Percentiles rank a stretch among this genome's conserved stretches.
These are phyloP conservation scores for Peronospora destructor DNA, from an alignment of 352 stramenopile genomes.

Conservation along the genomic window DNA sequence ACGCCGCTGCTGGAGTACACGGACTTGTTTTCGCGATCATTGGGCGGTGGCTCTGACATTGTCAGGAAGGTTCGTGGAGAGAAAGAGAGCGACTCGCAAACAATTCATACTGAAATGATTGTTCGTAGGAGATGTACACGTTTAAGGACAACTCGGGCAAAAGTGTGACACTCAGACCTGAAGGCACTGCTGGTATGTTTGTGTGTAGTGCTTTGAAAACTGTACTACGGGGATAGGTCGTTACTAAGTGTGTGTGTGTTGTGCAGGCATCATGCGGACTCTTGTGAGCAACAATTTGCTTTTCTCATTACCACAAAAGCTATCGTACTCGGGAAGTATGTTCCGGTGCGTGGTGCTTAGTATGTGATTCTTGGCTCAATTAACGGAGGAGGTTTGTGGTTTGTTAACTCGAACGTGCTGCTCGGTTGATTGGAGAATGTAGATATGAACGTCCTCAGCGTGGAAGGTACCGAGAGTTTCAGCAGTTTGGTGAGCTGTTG, in stretches of 20 bases:
- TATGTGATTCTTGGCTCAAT: not conserved
- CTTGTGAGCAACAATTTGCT: constrained; percentile 76
- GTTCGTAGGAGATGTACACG: constrained; percentile 83
- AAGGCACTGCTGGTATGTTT: constrained; percentile 65
- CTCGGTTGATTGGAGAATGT: not conserved
- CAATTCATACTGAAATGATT: not conserved
- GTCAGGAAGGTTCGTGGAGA: constrained; percentile 66
- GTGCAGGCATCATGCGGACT: constrained; percentile 62
- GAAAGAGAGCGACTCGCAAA: not conserved
- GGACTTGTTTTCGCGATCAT: constrained; percentile 71
- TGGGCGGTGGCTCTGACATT: constrained; percentile 82
- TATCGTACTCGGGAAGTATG: constrained; percentile 84
- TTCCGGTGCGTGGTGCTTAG: constrained; percentile 49
- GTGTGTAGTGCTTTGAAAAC: not conserved
- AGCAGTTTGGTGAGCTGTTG: constrained; percentile 65
- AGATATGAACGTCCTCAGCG: constrained; percentile 85
- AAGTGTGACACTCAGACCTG: constrained; percentile 76
- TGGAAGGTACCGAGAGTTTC: constrained; percentile 82
- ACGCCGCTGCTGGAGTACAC: constrained; percentile 84
- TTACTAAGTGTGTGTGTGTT: not conserved
- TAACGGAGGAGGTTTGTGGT: not conserved
- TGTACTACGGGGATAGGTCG: not conserved
- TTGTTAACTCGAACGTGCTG: not conserved
- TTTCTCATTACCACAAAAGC: constrained; percentile 65
- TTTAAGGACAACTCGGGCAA: constrained; percentile 85